Percentiles rank a stretch among this genome's conserved stretches.
Conservation (phyloP, 371 early-diverging fungal species). For the Dinochytrium kinnereticum region DNA sequence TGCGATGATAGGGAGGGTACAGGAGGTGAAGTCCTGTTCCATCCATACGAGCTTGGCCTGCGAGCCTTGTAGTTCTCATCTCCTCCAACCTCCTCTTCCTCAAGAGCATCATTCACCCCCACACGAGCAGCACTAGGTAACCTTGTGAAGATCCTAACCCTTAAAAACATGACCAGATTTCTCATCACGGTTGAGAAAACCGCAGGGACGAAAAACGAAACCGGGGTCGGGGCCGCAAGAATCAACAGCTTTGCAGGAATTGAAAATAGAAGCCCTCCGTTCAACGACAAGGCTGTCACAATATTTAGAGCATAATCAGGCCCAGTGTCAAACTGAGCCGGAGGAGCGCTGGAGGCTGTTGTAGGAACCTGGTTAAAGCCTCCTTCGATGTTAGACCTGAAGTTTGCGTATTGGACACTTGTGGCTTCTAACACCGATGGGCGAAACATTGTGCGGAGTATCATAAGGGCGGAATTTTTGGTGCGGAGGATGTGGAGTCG, state of each 20-base stretch:
- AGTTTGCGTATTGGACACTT: neutral
- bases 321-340: neutral
- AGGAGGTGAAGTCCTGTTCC: neutral
- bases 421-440: neutral
- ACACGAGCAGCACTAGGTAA: neutral
- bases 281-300: neutral
- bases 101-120: neutral
- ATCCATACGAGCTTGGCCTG: neutral
- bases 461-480: neutral
- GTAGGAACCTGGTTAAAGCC: too few species aligned
- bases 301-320: neutral
- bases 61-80: neutral
- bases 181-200: neutral
- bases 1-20: neutral
- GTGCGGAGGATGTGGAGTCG: conserved; percentile 9
- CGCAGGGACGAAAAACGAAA: neutral
- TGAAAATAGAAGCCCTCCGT: neutral
- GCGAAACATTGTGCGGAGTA: conserved; percentile 5
- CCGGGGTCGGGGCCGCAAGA: neutral
- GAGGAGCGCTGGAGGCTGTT: neutral
- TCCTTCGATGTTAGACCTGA: neutral
- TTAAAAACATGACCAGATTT: neutral
- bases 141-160: neutral
- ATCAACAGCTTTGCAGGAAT: neutral
- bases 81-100: neutral